Evolutionary conservation across 495 filamentous ascomycete species (phyloP), one percentile per base, ranked within the genome.

Genomic region (Aspergillus haitiensis): DNA sequence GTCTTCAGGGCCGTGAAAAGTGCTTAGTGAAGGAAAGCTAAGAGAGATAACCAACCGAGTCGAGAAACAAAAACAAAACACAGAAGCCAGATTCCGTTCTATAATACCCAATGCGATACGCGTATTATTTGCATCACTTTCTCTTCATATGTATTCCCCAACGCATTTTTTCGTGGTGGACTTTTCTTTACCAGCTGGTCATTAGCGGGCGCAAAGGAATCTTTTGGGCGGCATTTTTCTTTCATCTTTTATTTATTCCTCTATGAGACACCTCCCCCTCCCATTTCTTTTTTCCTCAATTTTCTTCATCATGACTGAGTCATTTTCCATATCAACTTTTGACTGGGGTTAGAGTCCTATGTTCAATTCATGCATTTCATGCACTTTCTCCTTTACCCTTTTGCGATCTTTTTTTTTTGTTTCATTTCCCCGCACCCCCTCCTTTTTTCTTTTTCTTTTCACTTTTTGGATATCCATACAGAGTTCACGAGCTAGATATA

Each of bases 131-230:
- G 50, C 46, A 51, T 37, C 60, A 37, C 59, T 47, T 52, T 57
- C 54, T n/a, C 53, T 65, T 66, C 48, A 65, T 65, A 51, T 64
- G 69, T 68, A 49, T 13, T n/a, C 21, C 67, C 58, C 62, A 62
- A 47, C 27, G 9, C 18, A 18, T 18, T 47, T 47, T 47, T 47
- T 18, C 10, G 5, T 70, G 64, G 69, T 62, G 66, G 66, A 48
- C 60, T 67, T 73, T 66, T 66, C 58, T 70, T 69, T 70, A 63
- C 64, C 70, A 74, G 74, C 72, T 74, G 61, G 63, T 72, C 70
- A 75, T 75, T 72, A 77, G 74, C 74, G 73, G 74, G 74, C 73
- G 73, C 70, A 72, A 68, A 67, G 70, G 71, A 60, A 66, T 64
- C 67, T 60, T 66, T 67, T 59, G 68, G 67, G 67, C 70, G 71